A percentile compares a stretch with the other conserved stretches of the same genome.
These are phyloP conservation scores for Cladosporium sp. DNA, from an alignment of 2,329 filamentous ascomycete species.

Conservation along the genomic window DNA sequence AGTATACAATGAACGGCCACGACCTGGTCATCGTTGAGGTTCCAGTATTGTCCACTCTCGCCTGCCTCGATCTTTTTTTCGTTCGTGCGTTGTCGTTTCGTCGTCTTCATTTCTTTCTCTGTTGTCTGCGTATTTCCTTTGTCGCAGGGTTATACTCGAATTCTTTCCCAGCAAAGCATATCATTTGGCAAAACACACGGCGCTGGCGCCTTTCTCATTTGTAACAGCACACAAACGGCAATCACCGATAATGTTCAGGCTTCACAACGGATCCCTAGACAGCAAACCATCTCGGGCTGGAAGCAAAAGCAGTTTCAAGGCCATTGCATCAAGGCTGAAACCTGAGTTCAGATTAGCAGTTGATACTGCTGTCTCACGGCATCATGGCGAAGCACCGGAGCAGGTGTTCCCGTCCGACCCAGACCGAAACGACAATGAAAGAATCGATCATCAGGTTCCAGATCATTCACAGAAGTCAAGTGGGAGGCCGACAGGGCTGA, in stretches of 20 bases:
- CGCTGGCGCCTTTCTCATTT: conserved; percentile 7
- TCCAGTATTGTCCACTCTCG: neutral
- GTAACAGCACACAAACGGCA: neutral
- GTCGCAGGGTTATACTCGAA: neutral
- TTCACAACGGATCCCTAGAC: neutral
- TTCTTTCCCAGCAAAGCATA: no score
- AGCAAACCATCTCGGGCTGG: conserved; percentile 4
- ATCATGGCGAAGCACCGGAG: conserved; percentile 41
- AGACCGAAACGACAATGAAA: conserved; percentile 21
- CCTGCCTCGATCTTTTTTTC: neutral
- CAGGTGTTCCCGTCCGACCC: conserved; percentile 37
- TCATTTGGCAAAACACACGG: neutral
- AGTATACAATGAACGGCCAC: conserved; percentile 8
- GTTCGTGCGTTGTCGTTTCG: neutral
- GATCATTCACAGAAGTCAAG: conserved; percentile 9
- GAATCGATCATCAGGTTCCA: conserved; percentile 16
- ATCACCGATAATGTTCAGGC: conserved; percentile 2
- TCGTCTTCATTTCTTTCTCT: neutral
- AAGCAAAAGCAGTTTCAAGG: neutral
- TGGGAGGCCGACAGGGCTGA: conserved; percentile 22
- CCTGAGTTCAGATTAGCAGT: conserved; percentile 33
- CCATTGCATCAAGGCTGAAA: conserved; percentile 9
- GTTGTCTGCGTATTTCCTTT: neutral
- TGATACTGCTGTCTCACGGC: conserved; percentile 61
- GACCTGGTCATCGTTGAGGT: conserved; percentile 2